Evolutionary conservation across 768 basidiomycete genomes (phyloP), one percentile per base, ranked within the genome.

Genomic region (Heimioporus sp.): DNA sequence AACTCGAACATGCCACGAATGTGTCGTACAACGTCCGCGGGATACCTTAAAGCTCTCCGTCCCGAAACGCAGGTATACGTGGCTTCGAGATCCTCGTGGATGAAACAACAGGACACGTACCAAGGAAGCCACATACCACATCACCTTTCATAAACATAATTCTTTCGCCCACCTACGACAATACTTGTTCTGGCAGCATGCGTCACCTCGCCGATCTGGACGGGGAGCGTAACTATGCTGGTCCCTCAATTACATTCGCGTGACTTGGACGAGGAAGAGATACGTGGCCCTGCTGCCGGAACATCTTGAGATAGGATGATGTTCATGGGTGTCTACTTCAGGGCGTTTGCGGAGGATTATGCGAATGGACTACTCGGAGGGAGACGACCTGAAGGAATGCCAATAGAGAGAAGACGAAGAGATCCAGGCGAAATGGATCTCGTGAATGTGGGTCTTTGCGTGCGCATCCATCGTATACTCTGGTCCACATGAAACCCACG

Each of bases 11-110:
- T 16, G 15, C 47, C 48, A 51, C 17, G 43, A 34, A 49, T 40
- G 20, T 48, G 24, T 6, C 31, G 16, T 24, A 12, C 1, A 44
- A 35, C 24, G 24, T 28, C 24, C 24, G 24, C 2, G 34, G 11
- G 35, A 66, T 84, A 49, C 67, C 80, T 39, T 72, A 62, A 15
- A 85, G 62, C 1, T 64, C 60, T 52, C 77, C 75, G 52, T 83
- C 85, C 28, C 80, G 80, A 64, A 83, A 92, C 64, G 92, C 89
- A 1, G 81, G 79, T 90, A 89, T 91, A 21, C 90, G 90, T 89
- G 31, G 40, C 36, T 3, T 32, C 16, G 32, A 11, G 16, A 40
- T 40, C 48, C 36, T 20, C 19, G 32, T n/a, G 24, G 24, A 28
- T 6, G 17, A 28, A 28, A 28, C 15, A 38, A 13, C 12, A 13